A percentile compares a stretch with the other conserved stretches of the same genome.
These are phyloP conservation scores for Salix udensis DNA, from an alignment of 345 rosid species.

Conservation along the genomic window DNA sequence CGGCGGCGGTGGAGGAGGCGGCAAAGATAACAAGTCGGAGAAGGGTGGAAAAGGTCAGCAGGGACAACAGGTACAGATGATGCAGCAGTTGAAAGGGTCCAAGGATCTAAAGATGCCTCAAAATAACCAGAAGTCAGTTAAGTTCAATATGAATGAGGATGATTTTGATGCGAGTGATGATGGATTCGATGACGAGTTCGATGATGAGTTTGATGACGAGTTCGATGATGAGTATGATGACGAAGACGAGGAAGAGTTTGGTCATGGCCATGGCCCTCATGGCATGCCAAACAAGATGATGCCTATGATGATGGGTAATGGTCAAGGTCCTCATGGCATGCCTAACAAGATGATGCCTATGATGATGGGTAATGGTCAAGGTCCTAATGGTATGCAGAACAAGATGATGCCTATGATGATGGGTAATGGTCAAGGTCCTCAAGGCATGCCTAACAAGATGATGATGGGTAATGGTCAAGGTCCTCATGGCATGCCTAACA, in stretches of 20 bases:
- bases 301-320: conserved; percentile 23
- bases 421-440: background rate
- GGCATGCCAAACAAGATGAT: conserved; percentile 9
- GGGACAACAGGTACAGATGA: conserved; percentile 36
- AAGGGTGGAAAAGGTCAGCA: conserved; percentile 45
- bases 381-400: background rate
- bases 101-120: conserved; percentile 29
- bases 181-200: conserved; percentile 13
- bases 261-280: conserved; percentile 24
- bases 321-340: background rate
- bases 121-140: conserved; percentile 56
- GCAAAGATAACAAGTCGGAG: conserved; percentile 49
- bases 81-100: conserved; percentile 44
- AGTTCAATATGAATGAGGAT: conserved; percentile 52
- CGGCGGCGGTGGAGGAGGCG: conserved; percentile 23
- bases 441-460: background rate
- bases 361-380: conserved; percentile 19
- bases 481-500: background rate
- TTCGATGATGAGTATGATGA: conserved; percentile 35
- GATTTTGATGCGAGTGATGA: conserved; percentile 26
- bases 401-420: background rate
- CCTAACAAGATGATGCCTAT: conserved; percentile 15
- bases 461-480: background rate
- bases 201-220: conserved; percentile 24
- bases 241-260: conserved; percentile 43